Evolutionary conservation across 2,329 filamentous ascomycete species (phyloP).

Genomic region (Aspergillus fijiensis): DNA sequence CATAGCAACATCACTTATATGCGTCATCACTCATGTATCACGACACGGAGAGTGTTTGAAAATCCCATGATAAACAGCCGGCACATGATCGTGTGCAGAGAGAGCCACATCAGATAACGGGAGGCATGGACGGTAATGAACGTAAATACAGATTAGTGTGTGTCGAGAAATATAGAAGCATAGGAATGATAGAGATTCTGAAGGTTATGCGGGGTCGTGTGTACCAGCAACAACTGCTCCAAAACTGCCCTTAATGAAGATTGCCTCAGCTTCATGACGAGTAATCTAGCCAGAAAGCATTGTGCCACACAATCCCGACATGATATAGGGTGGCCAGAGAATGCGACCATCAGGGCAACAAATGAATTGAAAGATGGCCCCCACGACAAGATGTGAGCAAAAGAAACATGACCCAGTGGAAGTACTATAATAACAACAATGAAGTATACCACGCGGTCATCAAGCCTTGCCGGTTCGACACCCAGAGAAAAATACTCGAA

Average conservation of each 20-base stretch:
- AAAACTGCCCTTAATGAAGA: not conserved
- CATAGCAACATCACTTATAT: too few relatives aligned
- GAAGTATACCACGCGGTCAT: constrained; percentile 1
- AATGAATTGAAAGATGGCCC: not conserved
- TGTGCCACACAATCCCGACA: not conserved
- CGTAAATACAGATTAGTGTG: not conserved
- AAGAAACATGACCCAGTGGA: not conserved
- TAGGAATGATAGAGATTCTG: not conserved
- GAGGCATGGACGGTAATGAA: not conserved
- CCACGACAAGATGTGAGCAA: not conserved
- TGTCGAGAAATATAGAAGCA: not conserved
- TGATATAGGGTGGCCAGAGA: not conserved
- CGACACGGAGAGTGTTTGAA: not conserved
- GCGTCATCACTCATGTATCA: too few relatives aligned
- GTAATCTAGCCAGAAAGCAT: not conserved
- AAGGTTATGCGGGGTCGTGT: not conserved
- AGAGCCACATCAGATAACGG: not conserved
- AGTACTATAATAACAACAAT: not conserved
- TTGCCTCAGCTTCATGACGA: not conserved
- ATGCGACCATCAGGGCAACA: not conserved
- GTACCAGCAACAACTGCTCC: not conserved
- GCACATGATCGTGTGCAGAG: not conserved
- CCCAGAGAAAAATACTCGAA: constrained; percentile 16
- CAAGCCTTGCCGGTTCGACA: constrained; percentile 13
- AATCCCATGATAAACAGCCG: not conserved